phyloP scores from a whole-genome alignment of 176 grass and related monocot genomes.

The Musa acuminata region DNA sequence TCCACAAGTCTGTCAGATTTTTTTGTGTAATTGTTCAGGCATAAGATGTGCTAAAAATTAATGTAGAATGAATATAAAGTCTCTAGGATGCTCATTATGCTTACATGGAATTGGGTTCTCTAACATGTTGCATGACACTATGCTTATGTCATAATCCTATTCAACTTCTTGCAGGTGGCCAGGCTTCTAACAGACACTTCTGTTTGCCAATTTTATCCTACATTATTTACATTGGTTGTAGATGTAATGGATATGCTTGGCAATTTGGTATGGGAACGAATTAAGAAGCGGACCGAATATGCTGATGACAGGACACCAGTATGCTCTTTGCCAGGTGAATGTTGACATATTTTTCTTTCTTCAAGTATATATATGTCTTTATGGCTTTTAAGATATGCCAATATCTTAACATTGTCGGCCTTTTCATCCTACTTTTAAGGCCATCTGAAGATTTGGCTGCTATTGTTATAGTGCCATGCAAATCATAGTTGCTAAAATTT shows the following conservation, averaged over 20 bases:
- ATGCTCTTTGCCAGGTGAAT: slow-evolving; percentile 3
- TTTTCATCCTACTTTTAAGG: too few species aligned
- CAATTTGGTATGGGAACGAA: slow-evolving; percentile 21
- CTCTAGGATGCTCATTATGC: neutral
- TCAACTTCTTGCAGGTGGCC: slow-evolving; percentile 10
- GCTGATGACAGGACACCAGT: neutral
- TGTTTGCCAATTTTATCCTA: slow-evolving; percentile 23
- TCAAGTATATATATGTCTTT: neutral
- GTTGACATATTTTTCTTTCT: neutral
- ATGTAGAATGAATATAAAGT: neutral
- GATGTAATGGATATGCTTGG: slow-evolving; percentile 25
- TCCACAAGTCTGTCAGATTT: neutral
- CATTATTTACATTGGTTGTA: slow-evolving; percentile 16
- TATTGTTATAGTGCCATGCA: too few species aligned
- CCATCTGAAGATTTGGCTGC: too few species aligned
- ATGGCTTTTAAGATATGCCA: neutral
- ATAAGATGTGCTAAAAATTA: neutral
- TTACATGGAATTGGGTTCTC: neutral
- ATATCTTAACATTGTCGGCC: too few species aligned
- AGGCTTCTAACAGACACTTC: slow-evolving; percentile 21
- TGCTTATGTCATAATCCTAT: neutral
- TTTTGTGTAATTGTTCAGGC: neutral
- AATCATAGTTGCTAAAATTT: too few species aligned
- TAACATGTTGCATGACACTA: neutral
- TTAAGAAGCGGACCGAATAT: slow-evolving; percentile 18